phyloP scores from a whole-genome alignment of 2,329 filamentous ascomycete species.

The Penicillium hesseltinei region DNA sequence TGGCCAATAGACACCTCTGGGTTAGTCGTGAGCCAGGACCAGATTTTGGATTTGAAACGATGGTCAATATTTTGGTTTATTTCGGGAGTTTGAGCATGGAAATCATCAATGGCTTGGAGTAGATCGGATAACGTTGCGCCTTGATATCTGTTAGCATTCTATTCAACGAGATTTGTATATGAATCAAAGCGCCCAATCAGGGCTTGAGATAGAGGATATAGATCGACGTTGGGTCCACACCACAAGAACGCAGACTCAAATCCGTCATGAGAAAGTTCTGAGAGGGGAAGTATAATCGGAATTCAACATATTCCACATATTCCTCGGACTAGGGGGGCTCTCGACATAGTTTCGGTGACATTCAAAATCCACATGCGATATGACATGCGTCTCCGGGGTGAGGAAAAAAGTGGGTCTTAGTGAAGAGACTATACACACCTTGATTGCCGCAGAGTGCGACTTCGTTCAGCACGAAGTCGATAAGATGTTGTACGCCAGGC shows the following conservation, averaged over 20 bases:
- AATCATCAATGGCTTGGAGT: conserved; percentile 34
- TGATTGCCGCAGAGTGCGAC: conserved; percentile 58
- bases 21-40: conserved; percentile 57
- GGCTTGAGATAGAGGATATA: neutral
- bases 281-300: neutral
- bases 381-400: conserved; percentile 9
- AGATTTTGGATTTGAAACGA: conserved; percentile 53
- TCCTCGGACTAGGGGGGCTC: neutral
- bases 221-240: neutral
- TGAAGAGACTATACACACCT: conserved; percentile 48
- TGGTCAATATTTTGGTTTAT: conserved; percentile 44
- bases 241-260: neutral
- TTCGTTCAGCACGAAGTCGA: conserved; percentile 58
- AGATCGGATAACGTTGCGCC: conserved; percentile 39
- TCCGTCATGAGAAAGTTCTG: neutral
- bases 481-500: conserved; percentile 55
- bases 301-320: neutral
- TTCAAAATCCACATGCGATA: conserved; percentile 2
- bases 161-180: neutral
- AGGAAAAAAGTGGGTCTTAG: conserved; percentile 25
- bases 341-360: neutral
- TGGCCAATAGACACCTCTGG: conserved; percentile 55
- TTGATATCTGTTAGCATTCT: conserved; percentile 25
- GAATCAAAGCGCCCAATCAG: neutral
- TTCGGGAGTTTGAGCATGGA: conserved; percentile 30